Percentiles rank a stretch among this genome's conserved stretches.
phyloP scores from a whole-genome alignment of 495 filamentous ascomycete genomes.

The Hyaloscypha bicolor region DNA sequence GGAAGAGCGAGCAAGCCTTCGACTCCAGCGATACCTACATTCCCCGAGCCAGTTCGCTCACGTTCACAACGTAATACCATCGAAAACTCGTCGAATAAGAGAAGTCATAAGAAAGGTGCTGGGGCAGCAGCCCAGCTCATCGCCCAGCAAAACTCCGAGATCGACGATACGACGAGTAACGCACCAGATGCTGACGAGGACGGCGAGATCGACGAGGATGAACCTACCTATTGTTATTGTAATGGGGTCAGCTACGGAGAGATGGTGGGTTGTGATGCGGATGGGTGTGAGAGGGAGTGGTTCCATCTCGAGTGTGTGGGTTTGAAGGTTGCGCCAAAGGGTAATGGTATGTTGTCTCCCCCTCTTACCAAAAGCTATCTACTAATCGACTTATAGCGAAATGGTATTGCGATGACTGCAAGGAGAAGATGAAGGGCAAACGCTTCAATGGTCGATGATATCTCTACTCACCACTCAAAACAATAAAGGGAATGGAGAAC shows the following conservation, averaged over 20 bases:
- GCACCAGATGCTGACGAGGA: slow-evolving; percentile 58
- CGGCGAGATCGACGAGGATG: slow-evolving; percentile 74
- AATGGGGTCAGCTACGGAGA: slow-evolving; percentile 92
- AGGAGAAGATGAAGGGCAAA: slow-evolving; percentile 62
- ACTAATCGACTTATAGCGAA: slow-evolving; percentile 57
- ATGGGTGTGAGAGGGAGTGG: slow-evolving; percentile 87
- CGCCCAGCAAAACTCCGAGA: slow-evolving; percentile 41
- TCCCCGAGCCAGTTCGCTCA: slow-evolving; percentile 48
- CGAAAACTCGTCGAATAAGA: slow-evolving; percentile 43
- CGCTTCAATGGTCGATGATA: slow-evolving; percentile 40
- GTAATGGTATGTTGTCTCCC: slow-evolving; percentile 66
- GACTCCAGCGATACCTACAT: slow-evolving; percentile 54
- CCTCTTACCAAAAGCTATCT: neutral
- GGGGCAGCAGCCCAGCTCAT: slow-evolving; percentile 43
- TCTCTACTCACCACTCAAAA: neutral
- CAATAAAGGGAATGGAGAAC: slow-evolving; percentile 4
- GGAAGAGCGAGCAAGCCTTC: slow-evolving; percentile 66
- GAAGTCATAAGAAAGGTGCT: slow-evolving; percentile 73
- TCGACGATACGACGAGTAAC: slow-evolving; percentile 41
- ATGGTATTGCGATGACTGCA: slow-evolving; percentile 91
- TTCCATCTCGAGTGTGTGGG: slow-evolving; percentile 95
- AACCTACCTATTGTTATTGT: slow-evolving; percentile 91
- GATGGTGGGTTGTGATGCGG: slow-evolving; percentile 97
- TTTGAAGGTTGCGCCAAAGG: slow-evolving; percentile 79
- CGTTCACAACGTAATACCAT: slow-evolving; percentile 39